phyloP scores from a whole-genome alignment of 176 grass and related monocot species.

The Guadua angustifolia region DNA sequence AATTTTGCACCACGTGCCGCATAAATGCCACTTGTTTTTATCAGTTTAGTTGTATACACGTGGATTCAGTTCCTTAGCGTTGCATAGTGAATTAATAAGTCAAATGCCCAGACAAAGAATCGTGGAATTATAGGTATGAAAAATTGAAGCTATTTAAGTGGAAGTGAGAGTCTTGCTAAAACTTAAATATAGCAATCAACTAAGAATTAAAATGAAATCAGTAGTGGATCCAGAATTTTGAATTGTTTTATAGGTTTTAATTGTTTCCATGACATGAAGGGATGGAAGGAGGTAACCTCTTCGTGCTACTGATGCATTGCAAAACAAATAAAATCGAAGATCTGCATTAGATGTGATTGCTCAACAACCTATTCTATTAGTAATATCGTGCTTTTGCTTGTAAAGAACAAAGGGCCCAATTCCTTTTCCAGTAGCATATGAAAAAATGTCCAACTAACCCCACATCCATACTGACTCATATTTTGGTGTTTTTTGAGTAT shows the following conservation, averaged over 20 bases:
- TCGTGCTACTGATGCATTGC: conserved; percentile 15
- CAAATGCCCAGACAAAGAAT: conserved; percentile 9
- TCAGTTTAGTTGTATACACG: not conserved
- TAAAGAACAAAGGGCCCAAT: not conserved
- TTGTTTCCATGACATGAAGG: not conserved
- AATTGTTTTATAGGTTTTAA: not conserved
- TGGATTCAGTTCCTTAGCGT: not conserved
- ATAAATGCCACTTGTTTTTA: not conserved
- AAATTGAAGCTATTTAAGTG: not conserved
- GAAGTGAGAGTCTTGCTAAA: not conserved
- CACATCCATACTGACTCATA: not conserved
- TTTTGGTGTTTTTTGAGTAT: not conserved
- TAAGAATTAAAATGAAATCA: not conserved
- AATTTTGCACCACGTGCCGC: conserved; percentile 10
- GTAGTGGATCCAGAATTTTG: not conserved
- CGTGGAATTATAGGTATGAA: not conserved
- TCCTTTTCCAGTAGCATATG: not conserved
- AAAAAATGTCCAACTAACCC: not conserved
- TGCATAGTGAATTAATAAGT: not conserved
- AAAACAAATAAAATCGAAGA: conserved; percentile 25
- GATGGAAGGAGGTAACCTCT: not conserved
- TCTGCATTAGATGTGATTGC: conserved; percentile 16
- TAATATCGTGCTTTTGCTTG: not conserved
- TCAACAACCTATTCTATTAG: not conserved
- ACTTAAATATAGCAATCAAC: not conserved